phyloP scores from a whole-genome alignment of 768 basidiomycete species.

The Brasilioporus rufonigricans region DNA sequence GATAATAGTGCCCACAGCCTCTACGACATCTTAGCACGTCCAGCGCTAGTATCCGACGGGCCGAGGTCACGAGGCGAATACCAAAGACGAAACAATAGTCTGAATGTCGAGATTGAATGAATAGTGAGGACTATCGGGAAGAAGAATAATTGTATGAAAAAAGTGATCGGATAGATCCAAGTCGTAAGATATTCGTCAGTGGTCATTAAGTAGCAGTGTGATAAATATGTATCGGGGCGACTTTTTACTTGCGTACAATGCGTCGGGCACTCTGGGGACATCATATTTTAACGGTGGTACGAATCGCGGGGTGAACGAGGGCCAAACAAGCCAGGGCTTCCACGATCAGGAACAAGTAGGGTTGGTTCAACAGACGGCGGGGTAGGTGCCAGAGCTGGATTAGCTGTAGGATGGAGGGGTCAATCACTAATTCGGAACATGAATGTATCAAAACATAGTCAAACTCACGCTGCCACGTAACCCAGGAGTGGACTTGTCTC shows the following conservation, averaged over 20 bases:
- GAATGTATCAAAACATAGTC: slow-evolving; percentile 5
- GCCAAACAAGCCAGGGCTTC: slow-evolving; percentile 73
- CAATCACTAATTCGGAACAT: neutral
- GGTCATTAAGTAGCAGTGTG: slow-evolving; percentile 5
- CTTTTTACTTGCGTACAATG: neutral
- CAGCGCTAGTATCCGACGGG: neutral
- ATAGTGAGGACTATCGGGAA: neutral
- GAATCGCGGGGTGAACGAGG: slow-evolving; percentile 62
- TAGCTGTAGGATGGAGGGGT: slow-evolving; percentile 41
- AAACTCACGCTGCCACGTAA: slow-evolving; percentile 64
- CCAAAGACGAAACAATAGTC: neutral
- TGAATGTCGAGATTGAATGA: slow-evolving; percentile 1
- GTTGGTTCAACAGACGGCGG: slow-evolving; percentile 60
- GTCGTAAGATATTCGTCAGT: slow-evolving; percentile 21
- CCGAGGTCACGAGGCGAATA: neutral
- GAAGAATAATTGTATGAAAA: slow-evolving; percentile 28
- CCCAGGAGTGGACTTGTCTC: slow-evolving; percentile 52
- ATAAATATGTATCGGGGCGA: neutral
- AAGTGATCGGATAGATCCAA: slow-evolving; percentile 7
- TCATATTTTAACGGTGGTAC: slow-evolving; percentile 15
- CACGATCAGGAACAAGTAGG: slow-evolving; percentile 55
- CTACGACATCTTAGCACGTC: neutral
- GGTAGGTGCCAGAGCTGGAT: slow-evolving; percentile 55
- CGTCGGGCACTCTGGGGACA: neutral
- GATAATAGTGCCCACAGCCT: neutral